phyloP scores from a whole-genome alignment of 495 filamentous ascomycete genomes.

The Aspergillus avenaceus region DNA sequence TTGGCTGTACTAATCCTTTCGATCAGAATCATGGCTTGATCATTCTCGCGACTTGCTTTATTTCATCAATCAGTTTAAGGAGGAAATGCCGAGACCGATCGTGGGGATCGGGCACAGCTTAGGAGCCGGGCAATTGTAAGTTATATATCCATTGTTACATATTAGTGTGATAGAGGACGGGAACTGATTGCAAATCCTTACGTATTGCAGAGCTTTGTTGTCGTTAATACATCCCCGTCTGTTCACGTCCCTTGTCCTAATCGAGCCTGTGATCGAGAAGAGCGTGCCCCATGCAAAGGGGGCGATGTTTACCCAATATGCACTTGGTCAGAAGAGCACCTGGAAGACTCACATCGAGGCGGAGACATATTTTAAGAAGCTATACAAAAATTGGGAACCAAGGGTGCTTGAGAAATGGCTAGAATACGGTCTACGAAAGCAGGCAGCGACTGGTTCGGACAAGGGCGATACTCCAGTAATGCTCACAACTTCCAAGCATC shows the following conservation, averaged over 20 bases:
- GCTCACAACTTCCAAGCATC: conserved; percentile 6
- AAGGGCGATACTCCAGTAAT: neutral
- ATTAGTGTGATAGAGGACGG: neutral
- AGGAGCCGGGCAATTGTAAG: conserved; percentile 3
- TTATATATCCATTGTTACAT: neutral
- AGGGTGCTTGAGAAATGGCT: neutral
- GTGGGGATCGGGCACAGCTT: conserved; percentile 9
- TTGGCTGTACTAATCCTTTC: neutral
- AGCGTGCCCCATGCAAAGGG: neutral
- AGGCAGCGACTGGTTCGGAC: neutral
- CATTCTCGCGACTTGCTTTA: conserved; percentile 4
- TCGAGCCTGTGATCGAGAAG: conserved; percentile 4
- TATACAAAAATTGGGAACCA: conserved; percentile 1
- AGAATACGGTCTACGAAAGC: conserved; percentile 2
- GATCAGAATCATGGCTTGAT: conserved; percentile 4
- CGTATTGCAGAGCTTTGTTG: neutral
- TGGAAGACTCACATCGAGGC: conserved; percentile 3
- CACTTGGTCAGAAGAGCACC: neutral
- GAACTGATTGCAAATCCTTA: neutral
- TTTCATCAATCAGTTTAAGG: conserved; percentile 4
- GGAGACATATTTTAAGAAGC: neutral
- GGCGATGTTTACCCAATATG: neutral
- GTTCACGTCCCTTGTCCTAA: conserved; percentile 1
- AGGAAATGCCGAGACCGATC: conserved; percentile 6
- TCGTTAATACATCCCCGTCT: conserved; percentile 4